A percentile compares a stretch with the other conserved stretches of the same genome.
Conservation (phyloP, 805 yeast genomes). For the Suhomyces faveliae region DNA sequence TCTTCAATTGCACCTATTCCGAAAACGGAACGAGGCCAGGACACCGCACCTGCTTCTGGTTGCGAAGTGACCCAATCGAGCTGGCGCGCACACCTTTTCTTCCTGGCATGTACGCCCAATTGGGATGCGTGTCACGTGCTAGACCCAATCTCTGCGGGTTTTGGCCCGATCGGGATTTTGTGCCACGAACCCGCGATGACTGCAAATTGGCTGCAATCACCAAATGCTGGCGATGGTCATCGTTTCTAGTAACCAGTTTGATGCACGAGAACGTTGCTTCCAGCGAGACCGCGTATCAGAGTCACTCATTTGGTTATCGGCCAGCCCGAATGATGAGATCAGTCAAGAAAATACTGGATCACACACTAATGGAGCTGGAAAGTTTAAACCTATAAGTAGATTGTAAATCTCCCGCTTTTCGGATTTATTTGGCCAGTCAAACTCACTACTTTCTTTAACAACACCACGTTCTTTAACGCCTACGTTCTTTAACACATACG, state of each 20-base stretch:
- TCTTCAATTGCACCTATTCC: constrained; percentile 3
- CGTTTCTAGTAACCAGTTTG: not conserved
- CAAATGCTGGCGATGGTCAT: not conserved
- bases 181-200: not conserved
- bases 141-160: constrained; percentile 1
- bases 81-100: not conserved
- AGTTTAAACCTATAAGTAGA: not conserved
- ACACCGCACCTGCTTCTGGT: not conserved
- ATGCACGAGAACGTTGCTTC: not conserved
- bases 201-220: not conserved
- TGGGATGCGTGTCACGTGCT: not conserved
- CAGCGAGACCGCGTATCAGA: not conserved
- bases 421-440: not conserved
- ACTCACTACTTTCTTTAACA: not conserved
- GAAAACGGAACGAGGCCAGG: not conserved
- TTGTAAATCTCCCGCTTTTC: not conserved
- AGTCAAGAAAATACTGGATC: not conserved
- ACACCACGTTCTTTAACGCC: not conserved
- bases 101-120: constrained; percentile 1
- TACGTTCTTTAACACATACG: not conserved
- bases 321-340: not conserved
- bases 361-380: not conserved
- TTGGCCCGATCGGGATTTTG: constrained; percentile 3
- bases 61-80: not conserved
- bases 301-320: not conserved